Conservation (phyloP, 2,329 filamentous ascomycete species). For the Aspergillus fumigatus region DNA sequence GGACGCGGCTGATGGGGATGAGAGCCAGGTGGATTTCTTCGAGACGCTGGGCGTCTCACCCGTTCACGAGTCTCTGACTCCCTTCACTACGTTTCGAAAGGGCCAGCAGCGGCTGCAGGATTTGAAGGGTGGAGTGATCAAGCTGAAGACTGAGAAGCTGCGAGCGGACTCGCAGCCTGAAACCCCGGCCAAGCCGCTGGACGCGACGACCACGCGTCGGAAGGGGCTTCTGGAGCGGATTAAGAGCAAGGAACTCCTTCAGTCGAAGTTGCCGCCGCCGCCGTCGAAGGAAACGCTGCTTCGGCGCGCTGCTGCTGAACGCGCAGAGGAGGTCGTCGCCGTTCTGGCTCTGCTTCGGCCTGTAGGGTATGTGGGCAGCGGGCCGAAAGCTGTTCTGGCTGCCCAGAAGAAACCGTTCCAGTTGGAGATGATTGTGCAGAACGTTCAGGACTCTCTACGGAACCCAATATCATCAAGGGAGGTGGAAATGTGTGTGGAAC, state of each 20-base stretch:
- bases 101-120: slow-evolving; percentile 40
- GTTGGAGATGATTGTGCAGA: slow-evolving; percentile 59
- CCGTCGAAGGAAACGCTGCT: slow-evolving; percentile 54
- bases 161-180: slow-evolving; percentile 18
- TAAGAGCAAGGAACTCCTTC: slow-evolving; percentile 59
- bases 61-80: slow-evolving; percentile 35
- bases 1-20: slow-evolving; percentile 26
- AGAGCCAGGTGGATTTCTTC: slow-evolving; percentile 30
- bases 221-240: slow-evolving; percentile 73
- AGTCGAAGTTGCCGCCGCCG: slow-evolving; percentile 43
- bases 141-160: slow-evolving; percentile 31
- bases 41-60: slow-evolving; percentile 28
- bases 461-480: slow-evolving; percentile 48
- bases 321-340: slow-evolving; percentile 63
- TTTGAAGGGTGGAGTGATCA: slow-evolving; percentile 36
- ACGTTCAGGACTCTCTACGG: slow-evolving; percentile 62
- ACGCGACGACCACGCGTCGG: slow-evolving; percentile 30
- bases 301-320: slow-evolving; percentile 61
- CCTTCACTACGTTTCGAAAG: slow-evolving; percentile 32
- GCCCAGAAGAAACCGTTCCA: slow-evolving; percentile 60
- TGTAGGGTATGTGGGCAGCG: slow-evolving; percentile 27
- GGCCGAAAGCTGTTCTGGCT: slow-evolving; percentile 24
- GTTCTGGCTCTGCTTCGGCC: slow-evolving; percentile 61
- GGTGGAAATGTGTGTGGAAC: slow-evolving; percentile 43
- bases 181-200: slow-evolving; percentile 20